Evolutionary conservation across 148 eudicot species (phyloP).

Genomic region (Euryodendron excelsum): DNA sequence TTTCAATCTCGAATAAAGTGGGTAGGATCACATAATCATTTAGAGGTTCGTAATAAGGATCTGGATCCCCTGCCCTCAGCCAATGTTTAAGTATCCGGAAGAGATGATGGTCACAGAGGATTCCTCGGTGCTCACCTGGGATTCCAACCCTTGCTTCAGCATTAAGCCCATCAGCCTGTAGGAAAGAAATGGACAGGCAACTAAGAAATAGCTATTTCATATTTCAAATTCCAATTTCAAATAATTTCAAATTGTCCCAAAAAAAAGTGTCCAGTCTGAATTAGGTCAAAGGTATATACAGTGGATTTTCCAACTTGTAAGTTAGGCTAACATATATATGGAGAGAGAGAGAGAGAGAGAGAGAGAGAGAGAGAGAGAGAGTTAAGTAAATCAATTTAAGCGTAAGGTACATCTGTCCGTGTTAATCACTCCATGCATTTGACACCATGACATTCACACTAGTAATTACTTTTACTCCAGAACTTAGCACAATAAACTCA

Average conservation of each 20-base stretch:
- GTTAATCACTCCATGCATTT: background rate
- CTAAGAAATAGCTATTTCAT: background rate
- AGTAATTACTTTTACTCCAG: background rate
- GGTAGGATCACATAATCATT: conserved; percentile 92
- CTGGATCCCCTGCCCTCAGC: conserved; percentile 79
- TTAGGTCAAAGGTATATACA: background rate
- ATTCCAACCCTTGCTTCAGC: conserved; percentile 94
- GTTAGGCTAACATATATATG: background rate
- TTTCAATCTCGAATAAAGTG: conserved; percentile 66
- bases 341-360: background rate
- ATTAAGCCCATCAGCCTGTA: conserved; percentile 93
- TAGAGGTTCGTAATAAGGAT: conserved; percentile 88
- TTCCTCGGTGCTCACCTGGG: conserved; percentile 94
- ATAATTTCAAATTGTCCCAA: background rate
- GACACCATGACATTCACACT: background rate
- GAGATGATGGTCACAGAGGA: conserved; percentile 74
- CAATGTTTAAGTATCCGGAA: conserved; percentile 86
- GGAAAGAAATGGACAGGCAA: conserved; percentile 7
- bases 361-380: too few species aligned
- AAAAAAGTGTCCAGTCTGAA: background rate
- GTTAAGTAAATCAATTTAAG: too few species aligned
- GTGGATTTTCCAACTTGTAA: background rate
- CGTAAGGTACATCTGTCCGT: background rate
- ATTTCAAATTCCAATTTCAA: too few species aligned
- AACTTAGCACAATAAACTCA: background rate